phyloP scores from a whole-genome alignment of 2,329 filamentous ascomycete genomes.

The Pseudogymnoascus destructans region DNA sequence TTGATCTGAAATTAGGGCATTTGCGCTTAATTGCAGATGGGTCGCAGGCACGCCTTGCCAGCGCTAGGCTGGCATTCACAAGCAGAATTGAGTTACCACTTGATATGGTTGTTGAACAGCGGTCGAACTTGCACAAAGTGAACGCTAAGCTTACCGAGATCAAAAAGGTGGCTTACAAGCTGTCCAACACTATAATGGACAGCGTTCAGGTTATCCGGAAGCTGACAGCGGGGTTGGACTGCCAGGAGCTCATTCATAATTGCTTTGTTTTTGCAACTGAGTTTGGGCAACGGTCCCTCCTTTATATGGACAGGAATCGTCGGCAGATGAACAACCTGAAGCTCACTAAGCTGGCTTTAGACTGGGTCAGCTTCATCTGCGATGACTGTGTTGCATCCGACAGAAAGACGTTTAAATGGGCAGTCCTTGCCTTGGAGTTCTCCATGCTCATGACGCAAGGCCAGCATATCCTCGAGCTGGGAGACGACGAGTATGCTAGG shows the following conservation, averaged over 20 bases:
- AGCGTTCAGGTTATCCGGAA: constrained; percentile 86
- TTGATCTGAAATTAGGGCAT: constrained; percentile 77
- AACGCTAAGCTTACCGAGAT: constrained; percentile 86
- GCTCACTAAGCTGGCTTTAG: constrained; percentile 79
- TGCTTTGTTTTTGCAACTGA: constrained; percentile 99
- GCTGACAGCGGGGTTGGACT: constrained; percentile 72
- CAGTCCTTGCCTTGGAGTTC: constrained; percentile 87
- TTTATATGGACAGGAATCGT: constrained; percentile 91
- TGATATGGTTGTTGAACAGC: constrained; percentile 79
- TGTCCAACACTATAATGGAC: constrained; percentile 98
- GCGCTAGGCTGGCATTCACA: constrained; percentile 65
- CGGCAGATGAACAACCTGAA: constrained; percentile 96
- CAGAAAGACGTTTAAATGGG: constrained; percentile 93
- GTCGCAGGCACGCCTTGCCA: constrained; percentile 62
- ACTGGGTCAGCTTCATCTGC: constrained; percentile 97
- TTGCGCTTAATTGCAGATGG: constrained; percentile 81
- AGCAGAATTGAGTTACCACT: constrained; percentile 73
- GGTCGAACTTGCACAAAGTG: constrained; percentile 86
- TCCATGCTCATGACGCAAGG: constrained; percentile 95
- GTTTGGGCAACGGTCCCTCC: constrained; percentile 85
- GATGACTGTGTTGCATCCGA: constrained; percentile 93
- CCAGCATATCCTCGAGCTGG: constrained; percentile 81
- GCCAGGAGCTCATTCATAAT: constrained; percentile 91
- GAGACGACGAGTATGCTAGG: constrained; percentile 72
- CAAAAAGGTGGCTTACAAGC: constrained; percentile 86